phyloP scores from a whole-genome alignment of 2,329 filamentous ascomycete genomes.

The Paraphaeosphaeria sporulosa region DNA sequence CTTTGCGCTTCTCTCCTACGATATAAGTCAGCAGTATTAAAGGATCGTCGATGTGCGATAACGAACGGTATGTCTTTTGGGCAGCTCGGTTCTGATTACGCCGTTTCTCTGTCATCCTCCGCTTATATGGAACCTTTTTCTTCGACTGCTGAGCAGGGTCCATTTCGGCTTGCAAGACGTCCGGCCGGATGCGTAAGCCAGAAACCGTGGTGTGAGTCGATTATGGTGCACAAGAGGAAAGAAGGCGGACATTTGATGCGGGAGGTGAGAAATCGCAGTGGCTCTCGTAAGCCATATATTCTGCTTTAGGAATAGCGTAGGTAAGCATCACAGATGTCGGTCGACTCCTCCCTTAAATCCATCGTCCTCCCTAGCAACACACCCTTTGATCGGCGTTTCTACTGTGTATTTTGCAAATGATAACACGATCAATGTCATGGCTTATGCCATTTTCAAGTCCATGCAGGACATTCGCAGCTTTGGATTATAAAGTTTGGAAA shows the following conservation, averaged over 20 bases:
- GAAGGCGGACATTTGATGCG: neutral
- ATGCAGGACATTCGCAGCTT: neutral
- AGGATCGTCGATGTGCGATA: neutral
- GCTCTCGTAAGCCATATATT: constrained; percentile 6
- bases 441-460: neutral
- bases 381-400: neutral
- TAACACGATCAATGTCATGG: no score
- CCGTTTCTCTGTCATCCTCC: constrained; percentile 24
- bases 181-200: constrained; percentile 7
- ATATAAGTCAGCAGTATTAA: neutral
- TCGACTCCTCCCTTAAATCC: neutral
- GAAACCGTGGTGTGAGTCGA: neutral
- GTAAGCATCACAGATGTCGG: no score
- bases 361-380: neutral
- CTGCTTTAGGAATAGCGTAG: constrained; percentile 3
- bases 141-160: constrained; percentile 7
- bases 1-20: constrained; percentile 21
- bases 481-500: neutral
- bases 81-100: constrained; percentile 23
- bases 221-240: neutral
- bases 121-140: constrained; percentile 19
- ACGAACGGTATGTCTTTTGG: constrained; percentile 21
- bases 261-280: neutral
- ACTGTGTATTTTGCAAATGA: no score
- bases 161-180: constrained; percentile 8